Evolutionary conservation across 164 flowering plant genomes (phyloP), one percentile per base, ranked within the genome.

Genomic region (Chimonanthus salicifolius): DNA sequence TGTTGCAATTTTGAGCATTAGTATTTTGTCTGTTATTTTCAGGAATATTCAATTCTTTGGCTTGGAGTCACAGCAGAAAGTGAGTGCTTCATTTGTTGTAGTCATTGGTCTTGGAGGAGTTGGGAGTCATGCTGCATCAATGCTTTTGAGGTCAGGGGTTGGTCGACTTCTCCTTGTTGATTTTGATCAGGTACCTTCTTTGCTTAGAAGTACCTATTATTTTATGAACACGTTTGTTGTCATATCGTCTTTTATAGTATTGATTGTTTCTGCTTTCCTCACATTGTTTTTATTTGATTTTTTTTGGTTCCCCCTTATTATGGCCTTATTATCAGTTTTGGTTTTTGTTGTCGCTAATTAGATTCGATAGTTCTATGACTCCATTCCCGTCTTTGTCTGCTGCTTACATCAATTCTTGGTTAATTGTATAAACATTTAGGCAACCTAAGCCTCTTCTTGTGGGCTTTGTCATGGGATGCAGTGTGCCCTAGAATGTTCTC

Each of bases 51-150:
- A 95, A 77, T 95, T 95, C 83, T 92, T 93, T 77, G 98, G 98
- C 73, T 70, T 87, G 72, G 94, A 92, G 70, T 75, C 88, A 69
- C 99, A 95, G 77, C 82, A 75, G 78, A 93, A 87, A 82, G 97
- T 95, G 77, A 85, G 86, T 67, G 81, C 77, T 70, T 90, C 99
- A 11, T 95, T 88, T 82, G 99, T 95, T 79, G 92, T 95, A 71
- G 91, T 95, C 78, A 93, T 95, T 83, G 99, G 99, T 71, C 94
- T 95, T 77, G 99, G 99, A 72, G 98, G 99, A 70, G 98, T 95
- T 63, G 99, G 99, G 63, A 95, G 99, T 75, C 99, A 95, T 85
- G 98, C 98, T 80, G 97, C 99, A 67, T 82, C 87, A 16, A 95
- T 95, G 98, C 95, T 93, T 82, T 81, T 95, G 86, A 88, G 99